These are phyloP conservation scores for Chaetomiaceae sp. DNA, from an alignment of 2,329 filamentous ascomycete genomes.

Conservation along the genomic window DNA sequence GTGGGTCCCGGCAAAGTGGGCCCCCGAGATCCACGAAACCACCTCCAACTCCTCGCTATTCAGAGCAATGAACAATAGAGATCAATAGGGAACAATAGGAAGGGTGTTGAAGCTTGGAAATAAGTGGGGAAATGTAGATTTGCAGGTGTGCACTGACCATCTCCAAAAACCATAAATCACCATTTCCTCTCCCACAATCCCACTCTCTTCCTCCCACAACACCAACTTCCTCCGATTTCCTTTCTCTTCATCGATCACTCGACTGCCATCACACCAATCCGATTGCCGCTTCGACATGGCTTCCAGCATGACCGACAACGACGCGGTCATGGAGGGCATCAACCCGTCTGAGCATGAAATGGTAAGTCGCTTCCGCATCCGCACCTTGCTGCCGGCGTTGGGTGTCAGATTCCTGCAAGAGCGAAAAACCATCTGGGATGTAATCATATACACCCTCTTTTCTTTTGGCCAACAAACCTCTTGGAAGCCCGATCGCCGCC, in stretches of 20 bases:
- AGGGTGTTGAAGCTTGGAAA: not conserved
- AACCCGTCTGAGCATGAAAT: not conserved
- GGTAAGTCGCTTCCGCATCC: slow-evolving; percentile 6
- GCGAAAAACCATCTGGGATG: slow-evolving; percentile 2
- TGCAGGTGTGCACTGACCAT: slow-evolving; percentile 1
- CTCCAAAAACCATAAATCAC: not conserved
- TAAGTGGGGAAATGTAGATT: not conserved
- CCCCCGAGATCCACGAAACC: too few relatives aligned
- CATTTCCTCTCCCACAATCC: not conserved
- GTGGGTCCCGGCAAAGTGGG: not conserved
- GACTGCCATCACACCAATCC: too few relatives aligned
- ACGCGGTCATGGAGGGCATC: not conserved
- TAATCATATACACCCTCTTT: not conserved
- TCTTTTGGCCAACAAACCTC: slow-evolving; percentile 4
- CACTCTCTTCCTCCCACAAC: not conserved
- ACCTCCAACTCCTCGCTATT: not conserved
- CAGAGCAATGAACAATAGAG: not conserved
- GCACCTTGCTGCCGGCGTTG: not conserved
- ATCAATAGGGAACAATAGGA: slow-evolving; percentile 5
- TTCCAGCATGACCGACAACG: not conserved
- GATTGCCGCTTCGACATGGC: not conserved
- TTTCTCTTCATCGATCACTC: not conserved
- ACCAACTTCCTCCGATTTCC: not conserved
- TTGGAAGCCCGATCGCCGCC: not conserved
- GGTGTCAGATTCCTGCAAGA: slow-evolving; percentile 7